A percentile compares a stretch with the other conserved stretches of the same genome.
These are phyloP conservation scores for Allium fistulosum DNA, from an alignment of 106 monocot genomes.

Conservation along the genomic window DNA sequence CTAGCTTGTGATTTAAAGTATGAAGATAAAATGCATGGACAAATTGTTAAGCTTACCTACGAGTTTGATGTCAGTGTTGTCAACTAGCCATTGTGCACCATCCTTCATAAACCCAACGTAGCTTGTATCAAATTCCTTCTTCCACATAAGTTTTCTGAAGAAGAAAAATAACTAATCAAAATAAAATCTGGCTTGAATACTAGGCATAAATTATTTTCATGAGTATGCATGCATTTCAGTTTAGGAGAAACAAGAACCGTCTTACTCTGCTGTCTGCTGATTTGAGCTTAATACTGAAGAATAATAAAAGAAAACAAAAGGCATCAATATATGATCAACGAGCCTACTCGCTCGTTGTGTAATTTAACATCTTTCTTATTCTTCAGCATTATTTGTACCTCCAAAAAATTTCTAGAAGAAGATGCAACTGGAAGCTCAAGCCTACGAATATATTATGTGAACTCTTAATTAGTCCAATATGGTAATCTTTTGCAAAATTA, in stretches of 20 bases:
- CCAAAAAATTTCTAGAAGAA: too few species aligned
- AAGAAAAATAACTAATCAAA: background rate
- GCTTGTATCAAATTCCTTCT: constrained; percentile 47
- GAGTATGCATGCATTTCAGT: background rate
- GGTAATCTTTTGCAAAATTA: too few species aligned
- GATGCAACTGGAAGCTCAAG: too few species aligned
- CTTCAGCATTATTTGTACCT: too few species aligned
- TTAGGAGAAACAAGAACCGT: background rate
- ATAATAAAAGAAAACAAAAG: background rate
- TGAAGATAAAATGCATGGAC: too few species aligned
- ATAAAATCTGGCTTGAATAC: background rate
- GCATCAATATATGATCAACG: too few species aligned
- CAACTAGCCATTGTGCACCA: constrained; percentile 84
- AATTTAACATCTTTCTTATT: too few species aligned
- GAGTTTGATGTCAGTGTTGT: constrained; percentile 94
- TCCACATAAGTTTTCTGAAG: constrained; percentile 14
- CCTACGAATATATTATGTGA: too few species aligned
- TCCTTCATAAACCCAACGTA: constrained; percentile 76
- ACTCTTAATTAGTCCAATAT: too few species aligned
- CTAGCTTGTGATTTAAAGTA: too few species aligned
- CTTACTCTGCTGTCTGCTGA: background rate
- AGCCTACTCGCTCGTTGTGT: too few species aligned
- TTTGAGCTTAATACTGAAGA: background rate
- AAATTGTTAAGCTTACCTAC: constrained; percentile 34
- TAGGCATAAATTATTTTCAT: background rate